Evolutionary conservation across 371 early-diverging fungal genomes (phyloP).

Genomic region (Cokeromyces recurvatus): DNA sequence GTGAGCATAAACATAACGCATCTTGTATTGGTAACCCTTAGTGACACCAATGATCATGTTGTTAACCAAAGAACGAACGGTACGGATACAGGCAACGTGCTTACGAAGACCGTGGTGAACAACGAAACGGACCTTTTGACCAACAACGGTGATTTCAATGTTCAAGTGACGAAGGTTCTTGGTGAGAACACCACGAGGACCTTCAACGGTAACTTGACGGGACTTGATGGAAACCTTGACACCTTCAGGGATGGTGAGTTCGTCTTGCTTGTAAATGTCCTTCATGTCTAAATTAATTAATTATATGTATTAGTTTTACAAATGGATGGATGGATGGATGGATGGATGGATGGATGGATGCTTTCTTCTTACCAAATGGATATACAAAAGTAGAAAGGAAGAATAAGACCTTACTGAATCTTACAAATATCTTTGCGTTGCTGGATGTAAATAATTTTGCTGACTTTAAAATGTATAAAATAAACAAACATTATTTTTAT

Average conservation of each 20-base stretch:
- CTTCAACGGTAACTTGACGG: conserved; percentile 72
- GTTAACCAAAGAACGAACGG: conserved; percentile 93
- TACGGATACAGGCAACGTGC: conserved; percentile 98
- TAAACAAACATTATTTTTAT: too few species aligned
- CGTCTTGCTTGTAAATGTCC: conserved; percentile 83
- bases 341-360: background rate
- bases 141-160: conserved; percentile 73
- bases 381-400: conserved; percentile 14
- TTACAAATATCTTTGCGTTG: too few species aligned
- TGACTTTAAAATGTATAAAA: too few species aligned
- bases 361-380: conserved; percentile 13
- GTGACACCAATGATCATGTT: conserved; percentile 99
- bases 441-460: too few species aligned
- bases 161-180: conserved; percentile 95
- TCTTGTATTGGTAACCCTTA: conserved; percentile 99
- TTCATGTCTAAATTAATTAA: conserved; percentile 48
- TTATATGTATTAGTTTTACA: too few species aligned
- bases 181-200: conserved; percentile 86
- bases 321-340: conserved; percentile 8
- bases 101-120: conserved; percentile 98
- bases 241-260: conserved; percentile 74
- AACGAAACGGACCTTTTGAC: conserved; percentile 65
- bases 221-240: conserved; percentile 77
- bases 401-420: too few species aligned
- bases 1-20: conserved; percentile 99